Conservation (phyloP, 129 eudicot species). For the Flaveria sonorensis region DNA sequence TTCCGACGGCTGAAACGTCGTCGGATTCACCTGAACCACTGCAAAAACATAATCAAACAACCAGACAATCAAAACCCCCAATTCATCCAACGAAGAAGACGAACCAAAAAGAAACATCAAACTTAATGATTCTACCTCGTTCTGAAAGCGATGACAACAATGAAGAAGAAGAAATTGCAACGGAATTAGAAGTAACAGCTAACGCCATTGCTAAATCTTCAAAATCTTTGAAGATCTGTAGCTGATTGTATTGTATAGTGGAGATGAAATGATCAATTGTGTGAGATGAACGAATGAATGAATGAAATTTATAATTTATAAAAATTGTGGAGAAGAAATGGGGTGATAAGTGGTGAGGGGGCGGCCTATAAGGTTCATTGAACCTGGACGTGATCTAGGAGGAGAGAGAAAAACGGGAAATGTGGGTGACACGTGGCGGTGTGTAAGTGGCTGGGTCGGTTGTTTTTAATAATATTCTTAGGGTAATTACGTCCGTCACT, state of each 20-base stretch:
- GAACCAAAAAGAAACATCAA: no score
- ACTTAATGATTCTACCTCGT: slow-evolving; percentile 38
- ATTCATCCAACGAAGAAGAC: not conserved
- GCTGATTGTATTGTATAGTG: not conserved
- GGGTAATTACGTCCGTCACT: slow-evolving; percentile 30
- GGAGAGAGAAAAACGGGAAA: not conserved
- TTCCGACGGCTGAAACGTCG: slow-evolving; percentile 60
- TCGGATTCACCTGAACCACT: slow-evolving; percentile 51
- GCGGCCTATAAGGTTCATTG: slow-evolving; percentile 66
- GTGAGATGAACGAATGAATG: not conserved
- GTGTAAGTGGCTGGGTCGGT: slow-evolving; percentile 2
- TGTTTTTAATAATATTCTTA: slow-evolving; percentile 11
- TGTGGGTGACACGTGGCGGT: slow-evolving; percentile 18
- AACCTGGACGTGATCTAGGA: slow-evolving; percentile 66
- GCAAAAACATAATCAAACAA: slow-evolving; percentile 6
- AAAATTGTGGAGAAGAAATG: slow-evolving; percentile 25
- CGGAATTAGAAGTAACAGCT: slow-evolving; percentile 48
- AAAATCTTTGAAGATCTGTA: not conserved
- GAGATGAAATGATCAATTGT: not conserved
- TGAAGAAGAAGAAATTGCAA: slow-evolving; percentile 44
- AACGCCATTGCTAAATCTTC: slow-evolving; percentile 43
- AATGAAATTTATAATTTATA: slow-evolving; percentile 7
- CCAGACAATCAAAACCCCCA: not conserved
- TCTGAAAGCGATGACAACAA: slow-evolving; percentile 20
- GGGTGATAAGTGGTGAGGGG: slow-evolving; percentile 35